Evolutionary conservation across 2,329 filamentous ascomycete species (phyloP), one percentile per base, ranked within the genome.

Genomic region (Gliomastix tumulicola): DNA sequence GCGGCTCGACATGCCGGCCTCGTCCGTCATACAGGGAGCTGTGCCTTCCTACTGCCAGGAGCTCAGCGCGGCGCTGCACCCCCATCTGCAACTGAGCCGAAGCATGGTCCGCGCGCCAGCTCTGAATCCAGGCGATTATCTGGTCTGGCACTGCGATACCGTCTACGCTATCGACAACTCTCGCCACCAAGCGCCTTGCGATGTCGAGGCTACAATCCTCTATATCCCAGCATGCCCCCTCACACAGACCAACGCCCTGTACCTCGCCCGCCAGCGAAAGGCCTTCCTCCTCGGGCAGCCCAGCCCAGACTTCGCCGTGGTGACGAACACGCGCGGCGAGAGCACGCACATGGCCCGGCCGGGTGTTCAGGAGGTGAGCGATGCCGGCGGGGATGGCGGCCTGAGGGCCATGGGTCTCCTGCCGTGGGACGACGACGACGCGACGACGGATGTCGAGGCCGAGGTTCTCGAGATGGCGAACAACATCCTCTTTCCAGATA

Each of bases 41-140:
- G 45, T 60, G 65, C 78, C 44, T 74, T 81, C 81, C 6, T 76
- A 77, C 37, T 74, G 75, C 5, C 83, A 87, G 47, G 82, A 87
- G 48, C 73, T 86, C 42, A 78, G 71, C 38, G 60, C 70, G 2
- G 53, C 68, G 4, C 69, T 82, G 1, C 84, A 88, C 48, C 84
- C 84, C 2, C 80, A 87, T 49, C 69, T 88, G 7, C 63, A 77
- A 13, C 69, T 88, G 5, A 58, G 70, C 23, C 60, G 68, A 19
- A 79, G 76, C 4, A 83, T 88, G 74, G 69, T 86, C 3, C 72
- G 76, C 38, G 66, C 85, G n/a, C 84, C 83, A 0, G 59, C 60
- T 5, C 77, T 88, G 13, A 59, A 68, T 18, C 82, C 83, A 0
- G 84, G 84, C 10, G 84, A 88, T 55, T 88, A 82, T 48, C 79